Evolutionary conservation across 805 yeast genomes (phyloP), one percentile per base, ranked within the genome.

Genomic region (Monosporozyma unispora): DNA sequence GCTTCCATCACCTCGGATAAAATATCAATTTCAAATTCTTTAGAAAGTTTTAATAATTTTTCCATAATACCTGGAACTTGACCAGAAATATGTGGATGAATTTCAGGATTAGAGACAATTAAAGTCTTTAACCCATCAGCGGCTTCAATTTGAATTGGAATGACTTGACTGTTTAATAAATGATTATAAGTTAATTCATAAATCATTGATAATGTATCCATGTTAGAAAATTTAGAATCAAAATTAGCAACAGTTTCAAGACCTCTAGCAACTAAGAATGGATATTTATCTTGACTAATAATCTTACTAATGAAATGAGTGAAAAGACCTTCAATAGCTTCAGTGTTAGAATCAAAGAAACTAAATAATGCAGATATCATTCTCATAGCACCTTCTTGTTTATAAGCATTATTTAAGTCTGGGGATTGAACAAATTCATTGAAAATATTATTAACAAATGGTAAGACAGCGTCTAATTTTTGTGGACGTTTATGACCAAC

Each of bases 1-100:
- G 88, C 89, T 69, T 93, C 98, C 82, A 93, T 88, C n/a, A 91
- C 96, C 45, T 81, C 84, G 7, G 95, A 79, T 21, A 93, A 73
- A 35, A 87, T 77, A 60, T 95, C 99, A 54, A 84, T 78, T 60
- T 93, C 99, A 57, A 88, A 82, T 48, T 80, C 79, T 62, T 85
- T 82, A 6, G 95, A 83, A 40, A 93, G 68, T 37, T 78, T 80
- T 57, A 93, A 71, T 50, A 93, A 70, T 56, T 79, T 82, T 54
- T 87, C 86, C 84, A 93, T 85, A 3, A 91, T 81, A 10, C 82
- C 82, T 37, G 93, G 82, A 51, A 93, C 86, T 50, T 85, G 82
- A 2, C 75, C 64, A 5, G 87, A 76, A 42, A 95, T 73, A 11
- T 84, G 86, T 28, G 78, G 80, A 55, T 79, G 79, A 56, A 91